A percentile compares a stretch with the other conserved stretches of the same genome.
These are phyloP conservation scores for Boletus coccyginus DNA, from an alignment of 768 basidiomycete genomes.

Conservation along the genomic window DNA sequence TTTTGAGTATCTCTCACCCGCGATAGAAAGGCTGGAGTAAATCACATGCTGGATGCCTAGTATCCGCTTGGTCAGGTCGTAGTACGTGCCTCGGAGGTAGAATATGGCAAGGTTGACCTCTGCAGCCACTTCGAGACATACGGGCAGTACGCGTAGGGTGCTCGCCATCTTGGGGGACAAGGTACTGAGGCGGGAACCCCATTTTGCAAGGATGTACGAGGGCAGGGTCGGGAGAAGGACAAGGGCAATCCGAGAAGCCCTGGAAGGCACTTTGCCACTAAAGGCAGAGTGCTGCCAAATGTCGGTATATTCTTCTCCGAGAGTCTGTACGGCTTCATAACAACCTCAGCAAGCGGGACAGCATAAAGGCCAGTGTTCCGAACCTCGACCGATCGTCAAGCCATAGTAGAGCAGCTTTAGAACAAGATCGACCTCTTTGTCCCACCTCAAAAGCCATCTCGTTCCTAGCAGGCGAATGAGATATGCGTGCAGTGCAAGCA, in stretches of 20 bases:
- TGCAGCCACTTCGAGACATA: conserved; percentile 49
- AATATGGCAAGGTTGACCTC: conserved; percentile 81
- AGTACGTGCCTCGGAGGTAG: conserved; percentile 78
- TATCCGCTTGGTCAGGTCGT: conserved; percentile 65
- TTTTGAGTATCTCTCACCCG: neutral
- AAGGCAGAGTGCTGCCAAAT: conserved; percentile 67
- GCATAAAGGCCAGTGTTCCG: conserved; percentile 6
- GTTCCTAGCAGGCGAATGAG: conserved; percentile 52
- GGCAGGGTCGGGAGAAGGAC: conserved; percentile 68
- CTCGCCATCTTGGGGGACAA: conserved; percentile 31
- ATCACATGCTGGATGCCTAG: conserved; percentile 68
- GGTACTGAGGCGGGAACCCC: conserved; percentile 40
- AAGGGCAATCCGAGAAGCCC: conserved; percentile 45
- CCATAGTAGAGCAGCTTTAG: conserved; percentile 72
- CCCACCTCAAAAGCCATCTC: conserved; percentile 76
- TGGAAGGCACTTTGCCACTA: conserved; percentile 41
- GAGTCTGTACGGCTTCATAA: conserved; percentile 65
- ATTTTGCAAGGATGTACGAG: conserved; percentile 55
- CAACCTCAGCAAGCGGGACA: conserved; percentile 7
- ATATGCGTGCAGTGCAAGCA: conserved; percentile 1
- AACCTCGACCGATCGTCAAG: conserved; percentile 73
- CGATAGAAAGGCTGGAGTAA: neutral
- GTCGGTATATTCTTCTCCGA: conserved; percentile 91
- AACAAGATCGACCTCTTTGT: conserved; percentile 71
- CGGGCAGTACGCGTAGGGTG: conserved; percentile 41